Evolutionary conservation across 257 asterid species (phyloP).

Genomic region (Perilla frutescens): DNA sequence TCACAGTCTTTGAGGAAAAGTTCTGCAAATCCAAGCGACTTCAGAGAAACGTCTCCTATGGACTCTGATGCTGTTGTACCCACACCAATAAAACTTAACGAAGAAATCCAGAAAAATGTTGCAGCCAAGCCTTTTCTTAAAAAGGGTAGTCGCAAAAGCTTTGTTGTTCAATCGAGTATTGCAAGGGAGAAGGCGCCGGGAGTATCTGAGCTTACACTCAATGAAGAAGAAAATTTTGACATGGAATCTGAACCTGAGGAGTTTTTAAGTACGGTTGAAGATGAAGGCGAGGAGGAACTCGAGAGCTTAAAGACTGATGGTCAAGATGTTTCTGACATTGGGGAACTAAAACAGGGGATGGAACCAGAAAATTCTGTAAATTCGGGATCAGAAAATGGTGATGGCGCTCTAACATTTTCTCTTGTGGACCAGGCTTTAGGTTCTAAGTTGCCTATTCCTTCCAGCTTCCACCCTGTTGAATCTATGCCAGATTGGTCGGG

Average conservation of each 20-base stretch:
- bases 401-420: conserved; percentile 47
- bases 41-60: conserved; percentile 49
- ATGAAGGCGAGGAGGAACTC: conserved; percentile 58
- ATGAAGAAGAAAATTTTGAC: conserved; percentile 57
- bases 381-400: conserved; percentile 76
- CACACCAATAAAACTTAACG: conserved; percentile 54
- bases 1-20: conserved; percentile 63
- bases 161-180: conserved; percentile 48
- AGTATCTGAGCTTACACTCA: conserved; percentile 42
- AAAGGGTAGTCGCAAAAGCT: conserved; percentile 64
- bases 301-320: conserved; percentile 48
- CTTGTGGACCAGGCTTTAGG: conserved; percentile 58
- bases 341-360: conserved; percentile 35
- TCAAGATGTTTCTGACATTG: conserved; percentile 35
- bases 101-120: conserved; percentile 52
- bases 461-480: conserved; percentile 35
- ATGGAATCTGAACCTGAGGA: conserved; percentile 58
- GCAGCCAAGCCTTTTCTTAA: conserved; percentile 61
- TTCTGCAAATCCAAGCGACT: conserved; percentile 54
- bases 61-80: conserved; percentile 59
- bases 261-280: conserved; percentile 53
- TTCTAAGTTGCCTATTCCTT: conserved; percentile 55
- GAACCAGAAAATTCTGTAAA: conserved; percentile 40
- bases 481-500: conserved; percentile 68
- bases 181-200: conserved; percentile 52